Evolutionary conservation across 2,329 filamentous ascomycete species (phyloP), one percentile per base, ranked within the genome.

Genomic region (Phyllachora maydis): DNA sequence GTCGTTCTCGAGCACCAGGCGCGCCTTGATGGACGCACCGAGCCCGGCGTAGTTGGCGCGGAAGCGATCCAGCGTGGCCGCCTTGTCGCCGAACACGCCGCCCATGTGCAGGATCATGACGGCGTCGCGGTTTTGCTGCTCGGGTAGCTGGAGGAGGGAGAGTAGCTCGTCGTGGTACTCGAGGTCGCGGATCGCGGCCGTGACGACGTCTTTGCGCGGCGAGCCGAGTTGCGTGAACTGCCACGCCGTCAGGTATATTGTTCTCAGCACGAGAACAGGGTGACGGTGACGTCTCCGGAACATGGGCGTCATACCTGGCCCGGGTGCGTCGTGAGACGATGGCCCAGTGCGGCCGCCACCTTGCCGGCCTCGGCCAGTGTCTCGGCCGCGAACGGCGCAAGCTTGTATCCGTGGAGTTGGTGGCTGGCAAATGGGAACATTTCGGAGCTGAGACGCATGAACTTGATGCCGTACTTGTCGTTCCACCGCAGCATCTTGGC

Each of bases 401-500:
- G 36, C 17, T 22, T 41, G 21, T 29, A 27, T 14, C 39, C 32
- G 10, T 23, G 18, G 22, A n/a, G n/a, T n/a, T n/a, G n/a, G n/a
- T n/a, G n/a, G n/a, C n/a, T n/a, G n/a, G n/a, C n/a, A n/a, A n/a
- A n/a, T n/a, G n/a, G n/a, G n/a, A n/a, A n/a, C n/a, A n/a, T n/a
- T n/a, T n/a, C n/a, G n/a, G n/a, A n/a, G n/a, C n/a, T n/a, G n/a
- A n/a, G n/a, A n/a, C n/a, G n/a, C n/a, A n/a, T n/a, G n/a, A n/a
- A 93, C 35, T 70, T 83, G 47, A 95, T 95, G 18, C 74, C 72
- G 33, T 85, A 93, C 34, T 68, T 76, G 32, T 90, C 73, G 39
- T 95, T 93, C 85, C 85, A 95, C 2, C 68, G 63, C 6, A 93
- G 39, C 66, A 93, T 79, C 45, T 90, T 91, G 27, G 62, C 50